phyloP scores from a whole-genome alignment of 129 eudicot genomes.

The Sambucus nigra region DNA sequence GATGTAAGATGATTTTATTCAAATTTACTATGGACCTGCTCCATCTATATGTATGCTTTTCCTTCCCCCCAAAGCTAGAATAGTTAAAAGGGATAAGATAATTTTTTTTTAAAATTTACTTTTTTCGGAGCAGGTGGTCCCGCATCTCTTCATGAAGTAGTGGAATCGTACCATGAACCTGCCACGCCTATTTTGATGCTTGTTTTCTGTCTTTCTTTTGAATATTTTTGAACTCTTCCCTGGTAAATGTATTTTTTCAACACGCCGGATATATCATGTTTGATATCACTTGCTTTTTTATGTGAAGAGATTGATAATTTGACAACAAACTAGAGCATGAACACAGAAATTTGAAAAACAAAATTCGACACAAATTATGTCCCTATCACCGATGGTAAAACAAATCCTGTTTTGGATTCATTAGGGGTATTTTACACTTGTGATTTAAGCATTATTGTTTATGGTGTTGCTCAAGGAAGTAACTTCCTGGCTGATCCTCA shows the following conservation, averaged over 20 bases:
- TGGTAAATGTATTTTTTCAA: neutral
- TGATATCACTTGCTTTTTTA: neutral
- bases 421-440: neutral
- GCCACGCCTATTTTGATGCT: neutral
- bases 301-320: neutral
- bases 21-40: neutral
- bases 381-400: neutral
- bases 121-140: neutral
- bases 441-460: neutral
- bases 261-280: neutral
- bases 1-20: constrained; percentile 86
- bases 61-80: neutral
- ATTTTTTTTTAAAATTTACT: neutral
- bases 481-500: neutral
- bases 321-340: neutral
- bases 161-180: neutral
- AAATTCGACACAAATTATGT: neutral
- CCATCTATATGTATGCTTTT: neutral
- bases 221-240: neutral
- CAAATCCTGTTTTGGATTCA: neutral
- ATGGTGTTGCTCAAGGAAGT: neutral
- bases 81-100: neutral
- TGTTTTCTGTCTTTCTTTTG: neutral
- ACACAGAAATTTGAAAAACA: neutral
- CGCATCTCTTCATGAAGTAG: neutral